Conservation (phyloP, 805 yeast genomes). For the Candida adriatica region DNA sequence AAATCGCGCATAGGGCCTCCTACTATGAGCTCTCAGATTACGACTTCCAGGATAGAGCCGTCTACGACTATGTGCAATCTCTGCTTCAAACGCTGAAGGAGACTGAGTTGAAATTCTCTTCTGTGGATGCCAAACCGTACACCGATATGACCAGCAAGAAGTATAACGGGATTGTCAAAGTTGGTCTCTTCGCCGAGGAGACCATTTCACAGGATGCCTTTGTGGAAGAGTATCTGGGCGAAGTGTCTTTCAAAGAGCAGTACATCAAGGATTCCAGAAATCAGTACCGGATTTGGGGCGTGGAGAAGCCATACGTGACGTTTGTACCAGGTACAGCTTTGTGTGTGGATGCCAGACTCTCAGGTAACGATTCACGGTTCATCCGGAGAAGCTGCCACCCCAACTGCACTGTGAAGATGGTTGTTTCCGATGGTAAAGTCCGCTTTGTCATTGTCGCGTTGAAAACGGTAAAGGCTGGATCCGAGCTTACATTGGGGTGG, state of each 20-base stretch:
- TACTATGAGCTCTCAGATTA: slow-evolving; percentile 27
- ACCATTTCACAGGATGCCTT: slow-evolving; percentile 40
- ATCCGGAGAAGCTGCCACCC: slow-evolving; percentile 72
- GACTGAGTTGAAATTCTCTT: slow-evolving; percentile 22
- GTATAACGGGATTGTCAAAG: slow-evolving; percentile 54
- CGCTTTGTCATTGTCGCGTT: slow-evolving; percentile 53
- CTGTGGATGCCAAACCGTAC: slow-evolving; percentile 45
- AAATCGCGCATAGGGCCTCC: slow-evolving; percentile 28
- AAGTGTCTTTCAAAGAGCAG: slow-evolving; percentile 54
- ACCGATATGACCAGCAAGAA: slow-evolving; percentile 53
- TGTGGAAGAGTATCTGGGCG: slow-evolving; percentile 65
- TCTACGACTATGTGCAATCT: slow-evolving; percentile 39
- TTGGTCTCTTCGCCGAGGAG: slow-evolving; percentile 47
- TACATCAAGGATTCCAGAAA: slow-evolving; percentile 63
- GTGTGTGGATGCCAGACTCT: slow-evolving; percentile 71
- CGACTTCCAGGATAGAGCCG: slow-evolving; percentile 38
- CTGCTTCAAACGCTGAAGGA: slow-evolving; percentile 14
- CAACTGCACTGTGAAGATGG: slow-evolving; percentile 58
- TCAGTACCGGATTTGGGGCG: slow-evolving; percentile 72
- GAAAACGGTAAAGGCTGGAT: slow-evolving; percentile 50
- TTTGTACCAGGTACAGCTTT: slow-evolving; percentile 54
- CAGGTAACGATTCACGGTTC: slow-evolving; percentile 72
- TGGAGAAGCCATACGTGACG: slow-evolving; percentile 51
- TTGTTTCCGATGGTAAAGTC: slow-evolving; percentile 32
- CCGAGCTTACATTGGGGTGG: slow-evolving; percentile 79